Evolutionary conservation across 1,284 basidiomycete genomes (phyloP).

Genomic region (Moniliophthora roreri): DNA sequence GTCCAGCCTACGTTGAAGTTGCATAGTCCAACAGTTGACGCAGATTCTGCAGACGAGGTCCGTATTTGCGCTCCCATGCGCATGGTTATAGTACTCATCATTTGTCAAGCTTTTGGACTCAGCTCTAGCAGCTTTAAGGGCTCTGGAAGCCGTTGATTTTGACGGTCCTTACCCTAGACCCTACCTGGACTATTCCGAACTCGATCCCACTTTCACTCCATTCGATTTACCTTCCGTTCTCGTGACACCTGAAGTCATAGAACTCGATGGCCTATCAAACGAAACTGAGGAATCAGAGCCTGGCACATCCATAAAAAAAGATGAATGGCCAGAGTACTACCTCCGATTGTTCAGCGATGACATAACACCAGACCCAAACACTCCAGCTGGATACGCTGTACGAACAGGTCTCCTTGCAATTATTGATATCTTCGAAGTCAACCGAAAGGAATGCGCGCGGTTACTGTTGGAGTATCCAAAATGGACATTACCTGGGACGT

Average conservation of each 20-base stretch:
- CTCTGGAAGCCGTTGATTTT: slow-evolving; percentile 57
- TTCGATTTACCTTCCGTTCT: slow-evolving; percentile 78
- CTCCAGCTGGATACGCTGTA: slow-evolving; percentile 78
- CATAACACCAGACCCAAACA: slow-evolving; percentile 73
- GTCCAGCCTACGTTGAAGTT: slow-evolving; percentile 58
- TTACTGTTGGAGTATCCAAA: slow-evolving; percentile 86
- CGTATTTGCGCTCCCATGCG: no score
- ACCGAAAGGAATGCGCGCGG: slow-evolving; percentile 92
- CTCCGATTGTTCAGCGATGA: slow-evolving; percentile 79
- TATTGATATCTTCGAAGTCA: slow-evolving; percentile 92
- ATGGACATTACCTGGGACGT: slow-evolving; percentile 84
- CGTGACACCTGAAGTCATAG: slow-evolving; percentile 86
- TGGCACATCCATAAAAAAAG: slow-evolving; percentile 68
- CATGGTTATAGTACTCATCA: neutral
- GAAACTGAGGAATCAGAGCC: slow-evolving; percentile 49
- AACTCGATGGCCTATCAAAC: slow-evolving; percentile 66
- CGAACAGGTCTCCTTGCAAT: slow-evolving; percentile 81
- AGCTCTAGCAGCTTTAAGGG: slow-evolving; percentile 54
- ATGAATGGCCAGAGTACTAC: slow-evolving; percentile 77
- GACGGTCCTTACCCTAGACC: slow-evolving; percentile 57
- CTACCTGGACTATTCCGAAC: slow-evolving; percentile 51
- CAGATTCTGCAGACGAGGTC: slow-evolving; percentile 63
- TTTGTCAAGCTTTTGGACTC: slow-evolving; percentile 57
- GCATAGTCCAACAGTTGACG: slow-evolving; percentile 38
- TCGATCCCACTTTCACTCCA: slow-evolving; percentile 44